These are phyloP conservation scores for Xylaria sp. DNA, from an alignment of 2,329 filamentous ascomycete species.

Conservation along the genomic window DNA sequence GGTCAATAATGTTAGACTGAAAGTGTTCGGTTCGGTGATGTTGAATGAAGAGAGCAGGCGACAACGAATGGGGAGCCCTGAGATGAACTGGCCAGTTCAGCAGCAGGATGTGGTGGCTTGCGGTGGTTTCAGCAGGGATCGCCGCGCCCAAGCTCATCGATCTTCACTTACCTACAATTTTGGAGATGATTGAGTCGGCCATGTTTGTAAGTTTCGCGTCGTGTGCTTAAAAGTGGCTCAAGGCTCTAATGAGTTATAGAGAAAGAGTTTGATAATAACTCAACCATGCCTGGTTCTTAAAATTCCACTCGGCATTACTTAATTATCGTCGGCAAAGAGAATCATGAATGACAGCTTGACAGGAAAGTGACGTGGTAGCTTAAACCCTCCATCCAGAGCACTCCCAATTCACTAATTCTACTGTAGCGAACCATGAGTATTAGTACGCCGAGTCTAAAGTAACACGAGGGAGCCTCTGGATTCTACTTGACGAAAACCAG, in stretches of 20 bases:
- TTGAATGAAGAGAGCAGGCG: background rate
- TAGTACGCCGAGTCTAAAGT: background rate
- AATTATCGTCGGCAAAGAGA: background rate
- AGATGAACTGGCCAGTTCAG: constrained; percentile 4
- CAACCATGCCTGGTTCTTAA: background rate
- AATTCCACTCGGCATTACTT: background rate
- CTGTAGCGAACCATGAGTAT: background rate
- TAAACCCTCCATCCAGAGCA: constrained; percentile 4
- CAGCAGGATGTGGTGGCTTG: background rate
- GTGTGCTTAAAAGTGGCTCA: background rate
- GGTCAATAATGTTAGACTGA: background rate
- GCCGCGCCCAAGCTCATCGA: constrained; percentile 9
- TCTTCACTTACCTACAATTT: constrained; percentile 21
- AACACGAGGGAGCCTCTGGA: background rate
- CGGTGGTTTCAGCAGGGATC: constrained; percentile 34
- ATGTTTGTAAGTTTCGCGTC: background rate
- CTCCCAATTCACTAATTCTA: background rate
- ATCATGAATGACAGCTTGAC: background rate
- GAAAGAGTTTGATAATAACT: background rate
- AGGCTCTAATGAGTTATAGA: background rate
- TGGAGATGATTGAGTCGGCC: background rate
- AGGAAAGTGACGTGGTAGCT: background rate
- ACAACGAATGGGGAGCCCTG: constrained; percentile 3
- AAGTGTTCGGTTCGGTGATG: constrained; percentile 11
- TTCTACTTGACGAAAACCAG: background rate